phyloP scores from a whole-genome alignment of 2,329 filamentous ascomycete genomes.

The Torrubiella hemipterigena region DNA sequence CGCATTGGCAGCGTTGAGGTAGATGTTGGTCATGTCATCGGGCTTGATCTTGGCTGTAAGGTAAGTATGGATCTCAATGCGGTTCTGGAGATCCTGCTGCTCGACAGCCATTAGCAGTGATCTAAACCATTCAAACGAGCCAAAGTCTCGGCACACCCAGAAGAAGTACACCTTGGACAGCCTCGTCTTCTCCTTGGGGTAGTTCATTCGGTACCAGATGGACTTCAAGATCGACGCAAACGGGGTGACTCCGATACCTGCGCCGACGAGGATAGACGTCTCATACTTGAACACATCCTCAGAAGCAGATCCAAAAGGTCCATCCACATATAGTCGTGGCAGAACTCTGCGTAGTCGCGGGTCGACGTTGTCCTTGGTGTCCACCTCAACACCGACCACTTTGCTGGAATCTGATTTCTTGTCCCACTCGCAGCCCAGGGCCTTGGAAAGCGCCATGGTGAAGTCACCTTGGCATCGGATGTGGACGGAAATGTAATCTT shows the following conservation, averaged over 20 bases:
- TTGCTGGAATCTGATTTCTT: conserved; percentile 42
- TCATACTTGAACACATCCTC: conserved; percentile 89
- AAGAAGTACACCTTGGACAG: conserved; percentile 85
- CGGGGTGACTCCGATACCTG: conserved; percentile 76
- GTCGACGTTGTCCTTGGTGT: conserved; percentile 46
- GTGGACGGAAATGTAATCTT: conserved; percentile 83
- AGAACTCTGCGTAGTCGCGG: conserved; percentile 61
- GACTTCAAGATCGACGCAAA: conserved; percentile 82
- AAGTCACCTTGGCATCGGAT: conserved; percentile 77
- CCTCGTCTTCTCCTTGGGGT: conserved; percentile 66
- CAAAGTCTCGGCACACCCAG: conserved; percentile 84
- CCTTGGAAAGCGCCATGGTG: conserved; percentile 55
- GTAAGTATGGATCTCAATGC: conserved; percentile 84
- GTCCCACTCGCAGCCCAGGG: conserved; percentile 66
- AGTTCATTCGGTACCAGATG: conserved; percentile 91
- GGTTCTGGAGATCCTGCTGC: conserved; percentile 70
- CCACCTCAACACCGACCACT: conserved; percentile 55
- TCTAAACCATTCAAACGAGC: conserved; percentile 82
- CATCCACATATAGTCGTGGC: conserved; percentile 71
- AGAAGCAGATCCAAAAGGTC: conserved; percentile 74
- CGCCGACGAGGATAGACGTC: conserved; percentile 65
- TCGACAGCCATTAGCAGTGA: conserved; percentile 76
- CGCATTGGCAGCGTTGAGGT: conserved; percentile 81
- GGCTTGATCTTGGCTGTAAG: conserved; percentile 78
- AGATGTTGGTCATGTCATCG: conserved; percentile 80